Conservation (phyloP, 1,284 basidiomycete genomes). For the Somion occarium region DNA sequence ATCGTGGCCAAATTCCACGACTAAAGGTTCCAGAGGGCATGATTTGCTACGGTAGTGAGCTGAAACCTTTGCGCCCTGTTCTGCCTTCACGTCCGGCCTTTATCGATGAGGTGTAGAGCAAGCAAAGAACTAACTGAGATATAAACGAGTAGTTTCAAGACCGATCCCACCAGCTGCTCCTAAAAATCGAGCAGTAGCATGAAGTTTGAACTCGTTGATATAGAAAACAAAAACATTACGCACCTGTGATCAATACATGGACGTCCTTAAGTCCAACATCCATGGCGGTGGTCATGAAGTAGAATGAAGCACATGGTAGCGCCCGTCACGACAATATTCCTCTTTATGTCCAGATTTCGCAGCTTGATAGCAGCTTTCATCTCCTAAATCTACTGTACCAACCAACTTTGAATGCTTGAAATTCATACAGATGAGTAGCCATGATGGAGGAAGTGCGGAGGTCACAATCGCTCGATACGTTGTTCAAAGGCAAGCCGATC, state of each 20-base stretch:
- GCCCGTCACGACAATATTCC: background rate
- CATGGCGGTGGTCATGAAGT: slow-evolving; percentile 20
- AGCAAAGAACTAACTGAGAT: slow-evolving; percentile 38
- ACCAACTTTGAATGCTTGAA: no score
- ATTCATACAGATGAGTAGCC: no score
- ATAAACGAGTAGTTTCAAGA: slow-evolving; percentile 48
- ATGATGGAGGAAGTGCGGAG: background rate
- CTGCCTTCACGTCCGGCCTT: slow-evolving; percentile 28
- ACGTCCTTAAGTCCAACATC: slow-evolving; percentile 32
- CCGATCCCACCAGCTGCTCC: slow-evolving; percentile 70
- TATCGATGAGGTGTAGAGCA: background rate
- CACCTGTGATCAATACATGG: slow-evolving; percentile 40
- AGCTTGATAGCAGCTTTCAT: no score
- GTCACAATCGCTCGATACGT: slow-evolving; percentile 7
- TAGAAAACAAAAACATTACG: slow-evolving; percentile 19
- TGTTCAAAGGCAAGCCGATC: slow-evolving; percentile 12
- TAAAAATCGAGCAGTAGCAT: slow-evolving; percentile 24
- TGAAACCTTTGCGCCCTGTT: slow-evolving; percentile 65
- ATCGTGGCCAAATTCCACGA: slow-evolving; percentile 31
- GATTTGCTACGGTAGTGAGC: slow-evolving; percentile 67
- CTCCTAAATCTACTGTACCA: no score
- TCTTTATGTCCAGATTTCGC: background rate
- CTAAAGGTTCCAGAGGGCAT: slow-evolving; percentile 40
- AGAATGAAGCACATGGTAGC: background rate
- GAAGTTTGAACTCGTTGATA: background rate